Conservation (phyloP, 2,329 filamentous ascomycete genomes). For the Pestalotiopsis sp. region DNA sequence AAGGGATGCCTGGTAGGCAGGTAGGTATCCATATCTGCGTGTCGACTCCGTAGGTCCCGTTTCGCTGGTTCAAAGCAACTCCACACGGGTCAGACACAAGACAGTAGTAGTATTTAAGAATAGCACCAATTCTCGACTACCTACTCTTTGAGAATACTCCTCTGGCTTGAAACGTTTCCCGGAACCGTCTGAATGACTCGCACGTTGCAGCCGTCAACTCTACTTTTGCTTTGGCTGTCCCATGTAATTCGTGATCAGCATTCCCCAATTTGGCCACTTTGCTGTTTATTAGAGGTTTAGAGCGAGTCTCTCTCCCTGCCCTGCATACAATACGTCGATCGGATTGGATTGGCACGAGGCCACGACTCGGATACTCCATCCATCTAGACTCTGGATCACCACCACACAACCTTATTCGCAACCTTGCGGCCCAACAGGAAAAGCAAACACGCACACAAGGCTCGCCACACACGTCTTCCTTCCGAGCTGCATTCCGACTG, state of each 20-base stretch:
- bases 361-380: not conserved
- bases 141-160: not conserved
- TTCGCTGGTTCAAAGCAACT: not conserved
- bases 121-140: conserved; percentile 2
- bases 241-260: conserved; percentile 1
- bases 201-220: not conserved
- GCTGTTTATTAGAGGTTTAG: not conserved
- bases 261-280: not conserved
- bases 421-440: conserved; percentile 4
- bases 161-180: not conserved
- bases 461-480: conserved; percentile 8
- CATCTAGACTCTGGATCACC: not conserved
- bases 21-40: not conserved
- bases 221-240: not conserved
- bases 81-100: not conserved
- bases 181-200: conserved; percentile 7
- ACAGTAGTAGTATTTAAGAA: conserved; percentile 3
- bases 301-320: not conserved
- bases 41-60: no score
- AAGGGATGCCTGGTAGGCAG: not conserved
- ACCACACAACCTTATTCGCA: conserved; percentile 7
- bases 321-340: not conserved
- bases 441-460: not conserved
- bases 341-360: not conserved
- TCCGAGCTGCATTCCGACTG: not conserved